Evolutionary conservation across 768 basidiomycete genomes (phyloP), one percentile per base, ranked within the genome.

Genomic region (Boletellus ananiceps): DNA sequence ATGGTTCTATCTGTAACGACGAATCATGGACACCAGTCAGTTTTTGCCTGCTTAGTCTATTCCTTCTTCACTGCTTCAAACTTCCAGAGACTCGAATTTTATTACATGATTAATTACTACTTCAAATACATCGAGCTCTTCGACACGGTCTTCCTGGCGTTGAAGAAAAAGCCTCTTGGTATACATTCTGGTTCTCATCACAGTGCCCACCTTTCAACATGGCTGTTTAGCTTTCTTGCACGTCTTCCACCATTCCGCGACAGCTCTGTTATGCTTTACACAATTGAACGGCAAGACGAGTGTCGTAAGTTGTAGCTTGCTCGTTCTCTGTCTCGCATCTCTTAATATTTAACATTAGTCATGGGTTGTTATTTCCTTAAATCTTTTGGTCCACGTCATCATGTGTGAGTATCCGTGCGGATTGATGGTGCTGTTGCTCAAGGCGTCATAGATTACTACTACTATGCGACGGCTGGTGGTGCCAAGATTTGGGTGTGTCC

Each of bases 121-220:
- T 91, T 96, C 82, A 97, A 97, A 69, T 98, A 97, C 69, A 73
- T 96, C 56, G 96, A 99, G 72, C 82, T 98, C 51, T 68, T 95
- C 55, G 96, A 98, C 75, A 99, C 96, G 13, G 81, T 97, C 57
- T 99, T 98, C 79, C 82, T 99, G 57, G 90, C 89, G 9, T 73
- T 97, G 61, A 99, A 98, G 82, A 99, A 98, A 80, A 98, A 98
- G 71, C 92, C 92, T 14, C 77, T 99, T 43, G 89, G 93, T 94
- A 63, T 52, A 84, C 71, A 19, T 40, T 40, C 16, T 5, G 18
- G 25, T 49, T 18, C 38, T 25, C 44, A 37, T 29, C 27, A 18
- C 29, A 39, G 12, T 25, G 35, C 44, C n/a, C 15, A 33, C 44
- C 27, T 39, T 55, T 27, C 60, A 48, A 49, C 27, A 8, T 53